Evolutionary conservation across 192 early-diverging fungal genomes (phyloP), one percentile per base, ranked within the genome.

Genomic region (Coemansia nantahalensis): DNA sequence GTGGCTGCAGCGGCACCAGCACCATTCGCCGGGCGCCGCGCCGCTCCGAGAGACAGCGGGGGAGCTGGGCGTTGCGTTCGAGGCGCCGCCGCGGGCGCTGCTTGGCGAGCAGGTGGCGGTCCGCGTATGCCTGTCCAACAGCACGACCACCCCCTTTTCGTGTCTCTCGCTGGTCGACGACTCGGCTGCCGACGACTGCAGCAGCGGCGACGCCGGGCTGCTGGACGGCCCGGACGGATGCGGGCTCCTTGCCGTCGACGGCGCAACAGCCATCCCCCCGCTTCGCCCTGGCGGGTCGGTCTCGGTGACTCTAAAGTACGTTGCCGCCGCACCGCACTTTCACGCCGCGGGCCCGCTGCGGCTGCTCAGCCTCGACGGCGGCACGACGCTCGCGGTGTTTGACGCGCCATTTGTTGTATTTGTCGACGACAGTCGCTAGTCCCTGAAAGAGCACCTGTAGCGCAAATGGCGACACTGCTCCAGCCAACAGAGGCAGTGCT

Each of bases 371-470:
- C 54, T 54, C 15, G 63, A 58, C 24, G 35, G 45, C 26, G 59
- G 54, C 39, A 48, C 62, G 44, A 48, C 47, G 1, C 28, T 75
- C 18, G 59, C 48, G n/a, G 48, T 55, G 0, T 43, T 75, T 14
- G 59, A 67, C 12, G 46, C 64, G 19, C 71, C 71, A 24, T 75
- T 75, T 59, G 59, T 67, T 21, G 52, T 75, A 31, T 75, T 59
- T 38, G 50, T 75, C 5, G 57, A 65, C 18, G 52, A 65, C n/a
- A n/a, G n/a, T n/a, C n/a, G n/a, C n/a, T n/a, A n/a, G n/a, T n/a
- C n/a, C n/a, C n/a, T n/a, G n/a, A n/a, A n/a, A n/a, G n/a, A n/a
- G n/a, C n/a, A n/a, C n/a, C n/a, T n/a, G n/a, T n/a, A n/a, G n/a
- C n/a, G n/a, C n/a, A n/a, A n/a, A n/a, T n/a, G n/a, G n/a, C n/a